These are phyloP conservation scores for Fraxinus paxiana DNA, from an alignment of 305 asterid genomes.

Conservation along the genomic window DNA sequence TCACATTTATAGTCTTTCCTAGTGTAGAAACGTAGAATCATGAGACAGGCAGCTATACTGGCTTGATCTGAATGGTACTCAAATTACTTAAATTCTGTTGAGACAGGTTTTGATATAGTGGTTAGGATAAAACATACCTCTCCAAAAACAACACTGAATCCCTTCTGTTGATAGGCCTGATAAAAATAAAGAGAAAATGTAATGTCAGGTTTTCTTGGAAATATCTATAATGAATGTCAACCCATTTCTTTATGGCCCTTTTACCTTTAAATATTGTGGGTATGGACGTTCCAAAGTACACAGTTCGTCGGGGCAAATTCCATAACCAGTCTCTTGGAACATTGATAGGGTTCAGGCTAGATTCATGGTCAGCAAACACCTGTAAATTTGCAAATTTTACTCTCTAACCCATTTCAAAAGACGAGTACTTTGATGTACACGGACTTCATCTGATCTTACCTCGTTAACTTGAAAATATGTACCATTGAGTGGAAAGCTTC, in stretches of 20 bases:
- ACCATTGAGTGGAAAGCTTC: conserved; percentile 96
- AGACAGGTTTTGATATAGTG: conserved; percentile 1
- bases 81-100: not conserved
- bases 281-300: conserved; percentile 91
- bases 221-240: not conserved
- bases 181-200: conserved; percentile 24
- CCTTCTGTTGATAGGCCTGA: conserved; percentile 72
- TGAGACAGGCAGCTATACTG: not conserved
- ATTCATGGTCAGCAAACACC: conserved; percentile 93
- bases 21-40: not conserved
- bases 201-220: conserved; percentile 20
- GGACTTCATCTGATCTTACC: conserved; percentile 40
- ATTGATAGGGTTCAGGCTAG: conserved; percentile 69
- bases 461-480: conserved; percentile 95
- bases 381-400: conserved; percentile 30
- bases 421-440: not conserved
- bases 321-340: conserved; percentile 88
- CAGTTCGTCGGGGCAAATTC: conserved; percentile 78
- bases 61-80: not conserved
- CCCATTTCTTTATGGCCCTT: conserved; percentile 12
- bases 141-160: conserved; percentile 90
- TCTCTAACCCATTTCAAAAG: conserved; percentile 16
- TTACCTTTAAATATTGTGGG: conserved; percentile 89
- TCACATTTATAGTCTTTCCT: not conserved
- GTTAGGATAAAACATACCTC: conserved; percentile 49